Conservation (phyloP, 495 filamentous ascomycete genomes). For the Acidiella bohemica region DNA sequence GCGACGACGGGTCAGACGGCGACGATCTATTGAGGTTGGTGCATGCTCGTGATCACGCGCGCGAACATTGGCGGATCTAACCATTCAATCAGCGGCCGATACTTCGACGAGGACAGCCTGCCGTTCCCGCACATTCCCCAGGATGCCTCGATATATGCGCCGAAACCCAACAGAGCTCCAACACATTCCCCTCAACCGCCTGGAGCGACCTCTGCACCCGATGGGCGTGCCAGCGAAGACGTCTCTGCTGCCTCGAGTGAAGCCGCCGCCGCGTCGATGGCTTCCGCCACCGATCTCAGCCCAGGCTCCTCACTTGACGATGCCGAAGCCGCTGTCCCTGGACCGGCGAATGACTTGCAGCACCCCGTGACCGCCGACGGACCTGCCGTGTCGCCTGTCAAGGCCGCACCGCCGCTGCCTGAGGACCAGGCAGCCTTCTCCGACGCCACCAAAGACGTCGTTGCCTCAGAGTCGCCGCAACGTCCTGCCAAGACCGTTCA, state of each 20-base stretch:
- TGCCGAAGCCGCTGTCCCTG: no score
- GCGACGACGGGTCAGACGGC: no score
- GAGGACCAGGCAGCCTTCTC: conserved; percentile 18
- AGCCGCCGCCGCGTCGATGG: background rate
- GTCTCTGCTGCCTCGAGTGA: conserved; percentile 7
- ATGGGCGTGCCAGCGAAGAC: conserved; percentile 10
- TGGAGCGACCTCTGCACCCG: background rate
- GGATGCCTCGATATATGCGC: conserved; percentile 9
- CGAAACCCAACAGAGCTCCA: conserved; percentile 12
- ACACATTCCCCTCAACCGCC: background rate
- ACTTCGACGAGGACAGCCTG: conserved; percentile 56
- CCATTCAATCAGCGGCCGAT: conserved; percentile 45
- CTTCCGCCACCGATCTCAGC: background rate
- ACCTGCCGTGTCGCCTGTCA: conserved; percentile 12
- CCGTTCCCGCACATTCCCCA: conserved; percentile 30
- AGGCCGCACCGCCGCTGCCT: conserved; percentile 12
- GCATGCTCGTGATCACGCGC: no score
- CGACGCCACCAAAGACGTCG: conserved; percentile 6
- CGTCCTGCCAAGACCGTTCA: conserved; percentile 23
- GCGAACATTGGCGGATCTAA: no score
- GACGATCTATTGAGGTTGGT: conserved; percentile 60
- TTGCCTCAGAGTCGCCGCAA: conserved; percentile 8
- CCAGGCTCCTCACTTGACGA: background rate
- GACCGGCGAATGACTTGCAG: no score
- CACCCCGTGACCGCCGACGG: no score